phyloP scores from a whole-genome alignment of 208 protist genomes.

The Acanthamoeba healyi region DNA sequence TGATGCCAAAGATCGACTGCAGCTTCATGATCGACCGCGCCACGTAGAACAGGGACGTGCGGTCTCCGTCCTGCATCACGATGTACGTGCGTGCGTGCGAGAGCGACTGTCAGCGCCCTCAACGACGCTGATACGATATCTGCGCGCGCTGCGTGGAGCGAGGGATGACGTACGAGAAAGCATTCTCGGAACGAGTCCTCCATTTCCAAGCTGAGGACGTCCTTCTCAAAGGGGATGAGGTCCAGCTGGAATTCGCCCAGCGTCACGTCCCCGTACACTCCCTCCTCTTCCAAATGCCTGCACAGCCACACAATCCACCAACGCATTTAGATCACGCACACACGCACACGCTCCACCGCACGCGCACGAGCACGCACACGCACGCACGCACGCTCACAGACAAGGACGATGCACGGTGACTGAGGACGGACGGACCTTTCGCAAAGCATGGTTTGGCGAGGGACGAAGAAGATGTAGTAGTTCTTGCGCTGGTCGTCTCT shows the following conservation, averaged over 20 bases:
- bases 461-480: conserved; percentile 82
- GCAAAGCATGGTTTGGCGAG: conserved; percentile 82
- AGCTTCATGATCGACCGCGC: conserved; percentile 87
- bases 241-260: conserved; percentile 83
- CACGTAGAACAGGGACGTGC: conserved; percentile 84
- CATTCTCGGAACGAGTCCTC: conserved; percentile 81
- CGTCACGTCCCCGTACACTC: conserved; percentile 55
- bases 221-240: conserved; percentile 88
- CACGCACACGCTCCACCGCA: no score
- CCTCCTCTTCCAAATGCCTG: conserved; percentile 62
- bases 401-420: no score
- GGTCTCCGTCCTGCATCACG: conserved; percentile 84
- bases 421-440: conserved; percentile 5
- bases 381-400: not conserved
- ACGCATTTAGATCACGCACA: not conserved
- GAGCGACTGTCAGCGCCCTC: no score
- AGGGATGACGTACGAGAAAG: conserved; percentile 69
- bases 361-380: not conserved
- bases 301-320: not conserved
- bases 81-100: no score
- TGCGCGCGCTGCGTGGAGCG: no score
- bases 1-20: conserved; percentile 84
- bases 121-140: conserved; percentile 19
- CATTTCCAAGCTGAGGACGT: conserved; percentile 88
- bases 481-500: conserved; percentile 58